These are phyloP conservation scores for Claviceps sp. DNA, from an alignment of 2,329 filamentous ascomycete species.

Conservation along the genomic window DNA sequence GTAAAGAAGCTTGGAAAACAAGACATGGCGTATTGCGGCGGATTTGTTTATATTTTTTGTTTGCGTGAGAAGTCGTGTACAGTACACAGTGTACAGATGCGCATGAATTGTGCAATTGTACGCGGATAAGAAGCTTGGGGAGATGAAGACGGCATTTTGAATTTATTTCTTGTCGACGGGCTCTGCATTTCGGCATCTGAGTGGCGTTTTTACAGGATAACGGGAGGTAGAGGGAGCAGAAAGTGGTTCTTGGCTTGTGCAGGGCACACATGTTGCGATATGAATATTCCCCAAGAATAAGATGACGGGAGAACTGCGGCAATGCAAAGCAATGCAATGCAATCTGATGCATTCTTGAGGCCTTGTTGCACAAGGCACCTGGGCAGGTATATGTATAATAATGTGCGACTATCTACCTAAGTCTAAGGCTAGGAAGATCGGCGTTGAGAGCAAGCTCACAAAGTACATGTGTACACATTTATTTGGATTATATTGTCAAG, in stretches of 20 bases:
- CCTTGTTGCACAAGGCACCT: no score
- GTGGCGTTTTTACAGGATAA: slow-evolving; percentile 4
- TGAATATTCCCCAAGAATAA: no score
- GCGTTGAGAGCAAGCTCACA: no score
- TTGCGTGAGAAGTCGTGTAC: background rate
- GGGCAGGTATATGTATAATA: no score
- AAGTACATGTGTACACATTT: no score
- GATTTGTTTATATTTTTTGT: background rate
- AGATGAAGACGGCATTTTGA: background rate
- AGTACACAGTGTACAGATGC: background rate
- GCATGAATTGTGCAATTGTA: no score
- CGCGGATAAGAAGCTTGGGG: background rate
- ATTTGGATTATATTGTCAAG: no score
- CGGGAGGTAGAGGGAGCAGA: background rate
- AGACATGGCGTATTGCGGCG: background rate
- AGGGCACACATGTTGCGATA: background rate
- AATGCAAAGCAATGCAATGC: no score
- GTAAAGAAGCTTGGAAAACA: background rate
- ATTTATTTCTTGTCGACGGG: background rate
- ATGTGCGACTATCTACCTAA: no score
- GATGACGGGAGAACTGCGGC: no score
- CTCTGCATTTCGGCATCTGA: slow-evolving; percentile 5
- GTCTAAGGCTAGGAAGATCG: no score
- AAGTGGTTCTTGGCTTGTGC: background rate
- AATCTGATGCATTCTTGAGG: no score